These are phyloP conservation scores for Ustilago sp. DNA, from an alignment of 1,284 basidiomycete genomes.

Conservation along the genomic window DNA sequence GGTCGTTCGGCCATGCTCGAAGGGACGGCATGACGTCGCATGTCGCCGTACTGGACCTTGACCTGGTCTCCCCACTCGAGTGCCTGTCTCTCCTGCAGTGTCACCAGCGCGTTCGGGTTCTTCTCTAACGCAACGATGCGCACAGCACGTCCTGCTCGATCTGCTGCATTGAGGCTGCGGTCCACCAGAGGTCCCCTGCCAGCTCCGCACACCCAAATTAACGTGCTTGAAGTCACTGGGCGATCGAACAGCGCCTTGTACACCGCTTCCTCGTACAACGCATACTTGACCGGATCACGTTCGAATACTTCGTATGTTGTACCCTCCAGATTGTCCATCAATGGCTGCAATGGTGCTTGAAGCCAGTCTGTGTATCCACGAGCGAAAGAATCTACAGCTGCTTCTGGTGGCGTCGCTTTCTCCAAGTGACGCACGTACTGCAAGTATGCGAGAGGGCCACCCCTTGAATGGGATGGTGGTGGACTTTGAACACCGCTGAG, in stretches of 20 bases:
- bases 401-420: conserved; percentile 54
- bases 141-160: conserved; percentile 76
- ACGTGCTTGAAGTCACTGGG: conserved; percentile 72
- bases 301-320: conserved; percentile 98
- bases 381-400: conserved; percentile 80
- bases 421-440: conserved; percentile 76
- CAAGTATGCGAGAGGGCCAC: conserved; percentile 86
- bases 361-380: conserved; percentile 94
- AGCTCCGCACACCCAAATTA: conserved; percentile 82
- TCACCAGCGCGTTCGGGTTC: conserved; percentile 73
- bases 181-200: conserved; percentile 94
- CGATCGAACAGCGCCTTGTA: conserved; percentile 77
- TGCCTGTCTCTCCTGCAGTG: conserved; percentile 60
- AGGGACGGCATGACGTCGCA: conserved; percentile 79
- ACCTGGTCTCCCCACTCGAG: conserved; percentile 84
- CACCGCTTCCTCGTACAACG: conserved; percentile 85
- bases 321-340: conserved; percentile 96
- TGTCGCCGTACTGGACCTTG: conserved; percentile 88
- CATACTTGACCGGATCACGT: conserved; percentile 95
- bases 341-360: conserved; percentile 91
- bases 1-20: conserved; percentile 75
- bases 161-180: conserved; percentile 82
- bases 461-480: conserved; percentile 72
- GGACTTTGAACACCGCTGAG: conserved; percentile 56
- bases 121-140: conserved; percentile 90